Evolutionary conservation across 306 rosid species (phyloP), one percentile per base, ranked within the genome.

Genomic region (Prunus mume): DNA sequence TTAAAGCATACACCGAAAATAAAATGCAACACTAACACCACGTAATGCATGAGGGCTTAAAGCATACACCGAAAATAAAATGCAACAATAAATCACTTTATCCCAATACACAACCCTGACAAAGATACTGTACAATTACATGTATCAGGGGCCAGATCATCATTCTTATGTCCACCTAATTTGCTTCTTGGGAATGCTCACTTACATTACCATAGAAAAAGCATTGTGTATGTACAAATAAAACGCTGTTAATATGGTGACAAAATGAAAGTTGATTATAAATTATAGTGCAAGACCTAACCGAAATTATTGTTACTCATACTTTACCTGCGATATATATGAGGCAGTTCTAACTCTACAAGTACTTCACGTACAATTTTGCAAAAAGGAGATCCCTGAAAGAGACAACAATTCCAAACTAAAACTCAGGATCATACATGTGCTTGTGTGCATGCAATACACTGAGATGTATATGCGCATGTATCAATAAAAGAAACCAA

Each of bases 381-480:
- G 93, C 99, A 96, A 75, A 92, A 96, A 69, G 99, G 99, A 56
- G 99, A 96, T 34, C 96, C 97, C 99, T 96, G 90, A 67, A 83
- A 81, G 76, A 75, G 76, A 83, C 61, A 34, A 70, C 52, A 75
- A 2, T 22, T 24, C 77, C 65, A 87, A 66, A 73, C 76, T 76
- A 57, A 17, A 70, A 25, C 52, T 72, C 9, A 22, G 17, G 27
- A 56, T 51, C 67, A 14, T 14, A 61, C 3, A 13, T 62, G 43
- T 28, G 43, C 13, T 2, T 3, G 4, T 68, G 56, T 11, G 56
- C 13, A 20, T 3, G 8, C n/a, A 6, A 25, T 61, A 28, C 28
- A 62, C 67, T 27, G 19, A 60, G 12, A 60, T 45, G 11, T 56
- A 17, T 2, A 22, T 14, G 54, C 5, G 11, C 6, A n/a, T 12